Percentiles rank a stretch among this genome's conserved stretches.
phyloP scores from a whole-genome alignment of 495 filamentous ascomycete species.

The Neurospora sp. region DNA sequence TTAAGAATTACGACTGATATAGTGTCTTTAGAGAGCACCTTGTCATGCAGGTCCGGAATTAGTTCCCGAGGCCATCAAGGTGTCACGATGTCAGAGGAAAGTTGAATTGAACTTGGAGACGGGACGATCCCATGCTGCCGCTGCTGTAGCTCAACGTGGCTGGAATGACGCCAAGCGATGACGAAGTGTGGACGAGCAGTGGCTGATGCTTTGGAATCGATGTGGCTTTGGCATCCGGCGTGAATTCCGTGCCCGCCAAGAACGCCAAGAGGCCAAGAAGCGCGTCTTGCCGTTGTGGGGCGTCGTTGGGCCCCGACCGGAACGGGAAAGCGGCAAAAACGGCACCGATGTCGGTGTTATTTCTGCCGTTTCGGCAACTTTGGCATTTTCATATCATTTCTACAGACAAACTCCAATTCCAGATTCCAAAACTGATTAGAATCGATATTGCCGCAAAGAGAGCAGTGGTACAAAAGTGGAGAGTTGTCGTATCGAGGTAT shows the following conservation, averaged over 20 bases:
- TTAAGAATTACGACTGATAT: not conserved
- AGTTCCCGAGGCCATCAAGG: not conserved
- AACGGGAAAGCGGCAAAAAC: not conserved
- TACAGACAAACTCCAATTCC: not conserved
- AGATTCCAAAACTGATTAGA: not conserved
- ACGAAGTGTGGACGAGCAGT: not conserved
- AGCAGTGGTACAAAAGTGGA: not conserved
- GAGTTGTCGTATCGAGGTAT: not conserved
- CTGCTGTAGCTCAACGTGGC: not conserved
- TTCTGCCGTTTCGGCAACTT: not conserved
- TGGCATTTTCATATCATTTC: not conserved
- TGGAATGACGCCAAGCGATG: not conserved
- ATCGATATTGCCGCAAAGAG: not conserved
- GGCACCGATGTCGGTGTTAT: not conserved
- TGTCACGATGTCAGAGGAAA: not conserved
- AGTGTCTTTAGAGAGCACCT: not conserved
- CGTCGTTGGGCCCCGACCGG: not conserved
- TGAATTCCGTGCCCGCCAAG: not conserved
- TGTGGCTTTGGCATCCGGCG: not conserved
- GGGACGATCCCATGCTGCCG: not conserved
- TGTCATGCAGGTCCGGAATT: not conserved
- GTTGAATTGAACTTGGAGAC: not conserved
- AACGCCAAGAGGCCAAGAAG: not conserved
- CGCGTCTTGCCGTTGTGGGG: not conserved
- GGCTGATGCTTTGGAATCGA: not conserved